phyloP scores from a whole-genome alignment of 2,329 filamentous ascomycete species.

The Fusarium verticillioides region DNA sequence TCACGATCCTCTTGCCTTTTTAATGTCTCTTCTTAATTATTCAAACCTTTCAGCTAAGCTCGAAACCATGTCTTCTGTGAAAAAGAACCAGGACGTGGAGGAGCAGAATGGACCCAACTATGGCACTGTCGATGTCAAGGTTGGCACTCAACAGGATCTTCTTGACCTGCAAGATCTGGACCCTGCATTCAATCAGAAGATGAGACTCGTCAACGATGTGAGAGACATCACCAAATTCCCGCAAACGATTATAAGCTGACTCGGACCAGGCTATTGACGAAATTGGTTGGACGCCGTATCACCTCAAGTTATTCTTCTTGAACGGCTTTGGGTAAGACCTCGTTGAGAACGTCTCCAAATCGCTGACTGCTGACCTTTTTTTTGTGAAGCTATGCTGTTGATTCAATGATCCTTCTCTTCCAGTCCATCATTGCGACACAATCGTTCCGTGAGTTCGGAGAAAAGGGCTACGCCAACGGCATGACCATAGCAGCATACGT shows the following conservation, averaged over 20 bases:
- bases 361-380: not conserved
- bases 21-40: not conserved
- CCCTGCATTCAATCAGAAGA: constrained; percentile 60
- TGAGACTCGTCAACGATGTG: constrained; percentile 76
- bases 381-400: constrained; percentile 17
- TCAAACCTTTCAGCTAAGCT: rapidly evolving
- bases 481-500: constrained; percentile 10
- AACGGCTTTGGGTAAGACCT: constrained; percentile 65
- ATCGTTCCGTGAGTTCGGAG: constrained; percentile 15
- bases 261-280: constrained; percentile 61
- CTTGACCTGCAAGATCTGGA: not conserved
- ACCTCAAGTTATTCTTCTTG: constrained; percentile 69
- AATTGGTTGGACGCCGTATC: constrained; percentile 69
- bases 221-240: rapidly evolving
- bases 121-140: not conserved
- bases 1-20: not conserved
- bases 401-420: constrained; percentile 6
- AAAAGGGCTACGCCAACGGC: constrained; percentile 5
- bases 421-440: constrained; percentile 10
- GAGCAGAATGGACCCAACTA: not conserved
- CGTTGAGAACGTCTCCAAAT: too few species aligned
- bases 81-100: not conserved
- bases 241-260: not conserved
- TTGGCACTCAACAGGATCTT: not conserved
- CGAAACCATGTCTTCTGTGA: not conserved